phyloP scores from a whole-genome alignment of 2,329 filamentous ascomycete species.

The Trichoderma atroviride region DNA sequence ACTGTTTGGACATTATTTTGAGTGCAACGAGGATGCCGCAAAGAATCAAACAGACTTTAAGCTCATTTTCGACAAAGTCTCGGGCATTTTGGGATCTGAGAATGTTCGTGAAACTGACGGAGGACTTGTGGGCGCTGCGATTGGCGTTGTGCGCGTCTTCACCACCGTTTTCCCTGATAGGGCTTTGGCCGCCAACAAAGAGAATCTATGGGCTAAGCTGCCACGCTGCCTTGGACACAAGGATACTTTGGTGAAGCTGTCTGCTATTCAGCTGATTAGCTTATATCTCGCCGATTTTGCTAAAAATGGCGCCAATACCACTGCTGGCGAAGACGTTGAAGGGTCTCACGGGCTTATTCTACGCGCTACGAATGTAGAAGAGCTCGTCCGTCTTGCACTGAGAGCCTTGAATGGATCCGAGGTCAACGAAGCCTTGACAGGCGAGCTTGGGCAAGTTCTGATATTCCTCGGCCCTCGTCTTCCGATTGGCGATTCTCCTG shows the following conservation, averaged over 20 bases:
- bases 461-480: conserved; percentile 73
- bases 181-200: conserved; percentile 62
- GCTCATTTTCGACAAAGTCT: conserved; percentile 59
- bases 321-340: conserved; percentile 58
- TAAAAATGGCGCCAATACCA: conserved; percentile 55
- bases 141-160: conserved; percentile 70
- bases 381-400: conserved; percentile 54
- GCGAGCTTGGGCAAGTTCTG: conserved; percentile 78
- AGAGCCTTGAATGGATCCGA: conserved; percentile 62
- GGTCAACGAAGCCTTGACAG: conserved; percentile 73
- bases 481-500: conserved; percentile 43
- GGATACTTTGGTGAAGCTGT: conserved; percentile 74
- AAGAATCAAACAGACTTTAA: conserved; percentile 69
- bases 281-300: conserved; percentile 82
- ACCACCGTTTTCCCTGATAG: conserved; percentile 66
- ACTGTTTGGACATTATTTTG: conserved; percentile 81
- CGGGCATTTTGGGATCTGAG: conserved; percentile 57
- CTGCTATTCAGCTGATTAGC: conserved; percentile 72
- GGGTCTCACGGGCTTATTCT: conserved; percentile 74
- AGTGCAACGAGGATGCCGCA: conserved; percentile 60
- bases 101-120: conserved; percentile 60
- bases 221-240: conserved; percentile 71
- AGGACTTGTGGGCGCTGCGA: conserved; percentile 73
- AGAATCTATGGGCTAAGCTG: conserved; percentile 71
- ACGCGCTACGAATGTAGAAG: conserved; percentile 63